Evolutionary conservation across 306 rosid species (phyloP).

Genomic region (Urtica urens): DNA sequence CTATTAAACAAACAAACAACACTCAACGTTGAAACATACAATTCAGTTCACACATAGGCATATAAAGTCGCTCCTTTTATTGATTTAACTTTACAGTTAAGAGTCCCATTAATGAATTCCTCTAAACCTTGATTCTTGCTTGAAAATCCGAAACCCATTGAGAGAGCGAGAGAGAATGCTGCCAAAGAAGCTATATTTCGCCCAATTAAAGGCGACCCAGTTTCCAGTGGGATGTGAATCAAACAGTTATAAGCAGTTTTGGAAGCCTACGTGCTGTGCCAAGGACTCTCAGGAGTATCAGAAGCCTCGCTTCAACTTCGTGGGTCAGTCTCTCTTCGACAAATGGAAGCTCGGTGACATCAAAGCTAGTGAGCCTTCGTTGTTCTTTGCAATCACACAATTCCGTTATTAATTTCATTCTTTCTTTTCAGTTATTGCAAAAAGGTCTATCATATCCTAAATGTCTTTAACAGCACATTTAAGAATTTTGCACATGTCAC

Average conservation of each 20-base stretch:
- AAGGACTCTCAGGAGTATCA: constrained; percentile 22
- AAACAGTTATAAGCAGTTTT: not conserved
- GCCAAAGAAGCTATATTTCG: constrained; percentile 29
- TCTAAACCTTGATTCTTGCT: constrained; percentile 12
- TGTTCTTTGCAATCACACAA: not conserved
- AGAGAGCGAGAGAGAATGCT: constrained; percentile 26
- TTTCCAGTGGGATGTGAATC: constrained; percentile 19
- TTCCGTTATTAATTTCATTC: not conserved
- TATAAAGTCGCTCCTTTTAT: too few species aligned
- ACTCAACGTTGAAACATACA: too few species aligned
- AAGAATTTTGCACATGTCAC: too few species aligned
- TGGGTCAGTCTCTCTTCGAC: constrained; percentile 47
- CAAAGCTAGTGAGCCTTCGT: constrained; percentile 33
- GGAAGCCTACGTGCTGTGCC: constrained; percentile 21
- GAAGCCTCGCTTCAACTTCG: constrained; percentile 44
- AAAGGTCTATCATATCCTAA: too few species aligned
- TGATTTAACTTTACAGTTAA: not conserved
- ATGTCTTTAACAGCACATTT: too few species aligned
- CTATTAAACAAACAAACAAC: too few species aligned
- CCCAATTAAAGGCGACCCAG: constrained; percentile 28
- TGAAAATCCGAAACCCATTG: not conserved
- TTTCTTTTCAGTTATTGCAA: not conserved
- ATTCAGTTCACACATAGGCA: too few species aligned
- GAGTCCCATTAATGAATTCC: constrained; percentile 11
- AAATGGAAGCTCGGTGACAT: constrained; percentile 59